Percentiles rank a stretch among this genome's conserved stretches.
phyloP scores from a whole-genome alignment of 495 filamentous ascomycete species.

The Chaetomium tenue region DNA sequence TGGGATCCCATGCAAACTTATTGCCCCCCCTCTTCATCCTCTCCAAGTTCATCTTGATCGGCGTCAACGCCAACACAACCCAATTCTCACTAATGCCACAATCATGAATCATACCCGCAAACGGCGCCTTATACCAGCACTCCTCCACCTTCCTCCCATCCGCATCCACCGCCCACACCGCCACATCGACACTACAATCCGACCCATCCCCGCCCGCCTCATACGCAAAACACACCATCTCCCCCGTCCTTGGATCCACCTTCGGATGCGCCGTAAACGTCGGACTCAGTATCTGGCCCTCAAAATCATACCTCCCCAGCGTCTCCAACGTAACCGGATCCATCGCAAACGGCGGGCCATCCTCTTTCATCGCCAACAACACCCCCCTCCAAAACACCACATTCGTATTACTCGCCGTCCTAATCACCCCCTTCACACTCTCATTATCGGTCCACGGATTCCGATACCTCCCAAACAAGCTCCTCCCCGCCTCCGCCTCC shows the following conservation, averaged over 20 bases:
- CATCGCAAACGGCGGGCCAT: conserved; percentile 55
- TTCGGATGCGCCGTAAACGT: conserved; percentile 65
- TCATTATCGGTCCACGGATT: conserved; percentile 57
- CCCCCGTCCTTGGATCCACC: conserved; percentile 56
- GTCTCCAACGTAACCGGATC: conserved; percentile 57
- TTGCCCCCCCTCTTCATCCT: conserved; percentile 54
- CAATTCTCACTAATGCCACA: conserved; percentile 53
- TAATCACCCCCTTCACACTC: conserved; percentile 48
- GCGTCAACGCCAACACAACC: conserved; percentile 52
- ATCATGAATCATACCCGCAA: conserved; percentile 59
- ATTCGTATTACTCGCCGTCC: conserved; percentile 57
- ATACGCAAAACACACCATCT: conserved; percentile 58
- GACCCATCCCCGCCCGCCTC: conserved; percentile 49
- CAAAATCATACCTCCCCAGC: conserved; percentile 54
- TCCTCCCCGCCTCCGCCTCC: conserved; percentile 43
- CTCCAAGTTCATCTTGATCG: conserved; percentile 51
- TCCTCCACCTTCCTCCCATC: conserved; percentile 47
- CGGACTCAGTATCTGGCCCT: conserved; percentile 52
- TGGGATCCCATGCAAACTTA: conserved; percentile 56
- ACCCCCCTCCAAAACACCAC: conserved; percentile 52
- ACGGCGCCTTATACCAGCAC: conserved; percentile 52
- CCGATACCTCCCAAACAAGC: conserved; percentile 53
- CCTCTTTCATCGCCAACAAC: conserved; percentile 56
- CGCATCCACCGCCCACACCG: conserved; percentile 45
- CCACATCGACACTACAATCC: conserved; percentile 49